Evolutionary conservation across 768 basidiomycete genomes (phyloP), one percentile per base, ranked within the genome.

Genomic region (Suillus plorans): DNA sequence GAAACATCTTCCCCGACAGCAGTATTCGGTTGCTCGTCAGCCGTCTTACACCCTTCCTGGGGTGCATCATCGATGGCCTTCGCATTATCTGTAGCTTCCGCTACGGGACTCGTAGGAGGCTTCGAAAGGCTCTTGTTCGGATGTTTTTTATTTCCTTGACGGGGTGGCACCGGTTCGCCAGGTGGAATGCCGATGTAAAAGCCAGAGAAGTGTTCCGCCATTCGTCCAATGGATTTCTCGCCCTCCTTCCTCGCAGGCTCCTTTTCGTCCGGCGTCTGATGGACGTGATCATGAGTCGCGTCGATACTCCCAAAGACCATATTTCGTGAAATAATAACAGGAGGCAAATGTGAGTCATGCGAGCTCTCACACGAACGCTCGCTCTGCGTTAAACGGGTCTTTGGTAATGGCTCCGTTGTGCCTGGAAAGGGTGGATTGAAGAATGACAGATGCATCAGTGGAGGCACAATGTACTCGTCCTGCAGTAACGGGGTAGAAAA

Each of bases 261-360:
- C n/a, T 60, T 61, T 10, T 50, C 50, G 50, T 53, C 12, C 36
- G 58, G 47, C 10, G 64, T 64, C 4, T 64, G 63, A 8, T 74
- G 39, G 18, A 41, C 18, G 18, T 25, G 14, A 41, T 28, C 39
- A 41, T 12, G 25, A 28, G 57, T 66, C 28, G 74, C 64, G 45
- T 73, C 75, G 62, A 86, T 84, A 61, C 81, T 85, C 8, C 86
- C 86, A 69, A 87, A 87, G 6, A 85, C 77, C 47, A 87, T 79
- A 60, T 76, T 74, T 67, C 63, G 70, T 44, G 72, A 39, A 10
- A 66, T 39, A 22, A 20, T 69, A 4, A 55, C 53, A 59, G 58
- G 58, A 28, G 6, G 58, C 12, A 25, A 20, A 20, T 20, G 39
- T 20, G 39, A 42, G 25, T 42, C 58, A 12, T 28, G 58, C 5